Evolutionary conservation across 1,139 yeast genomes (phyloP), one percentile per base, ranked within the genome.

Genomic region (Blastobotrys capitulatus): DNA sequence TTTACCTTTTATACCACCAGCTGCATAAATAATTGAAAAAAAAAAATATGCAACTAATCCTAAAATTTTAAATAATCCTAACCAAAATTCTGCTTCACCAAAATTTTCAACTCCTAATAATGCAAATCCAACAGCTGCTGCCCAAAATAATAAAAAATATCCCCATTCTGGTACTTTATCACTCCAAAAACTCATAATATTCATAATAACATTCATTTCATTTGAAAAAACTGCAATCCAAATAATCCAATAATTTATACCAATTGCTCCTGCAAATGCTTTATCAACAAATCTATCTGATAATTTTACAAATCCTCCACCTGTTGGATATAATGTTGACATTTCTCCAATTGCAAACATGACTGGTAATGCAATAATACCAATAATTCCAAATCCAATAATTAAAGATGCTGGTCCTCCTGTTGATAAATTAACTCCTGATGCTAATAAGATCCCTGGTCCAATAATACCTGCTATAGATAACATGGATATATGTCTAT

Each of bases 391-490:
- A 47, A 79, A 78, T 62, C 82, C 86, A 50, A 89, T 89, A 49
- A 89, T 86, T 44, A 86, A 66, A 48, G 86, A 85, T 3, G 86
- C 92, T 2, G 95, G 95, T 29, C 96, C 96, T 50, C 95, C 95
- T 29, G 76, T 71, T 44, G 71, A 65, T 57, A 86, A 71, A 1
- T 89, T 78, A 16, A 74, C 69, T 44, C 94, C 95, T 22, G 86
- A 77, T 52, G 95, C 95, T 39, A 88, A 82, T 57, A 82, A 79
- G 54, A 82, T 68, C 39, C 88, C 88, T 0, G 87, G 82, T 68
- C 96, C 96, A 51, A 87, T 84, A 56, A 90, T 83, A 19, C 94
- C 86, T 16, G 94, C 95, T 45, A 87, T 74, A 36, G 95, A 86
- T 55, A 88, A 84, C 83, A 83, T 78, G 58, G 81, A 78, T 72